Conservation (phyloP, 345 rosid genomes). For the Camelina neglecta region DNA sequence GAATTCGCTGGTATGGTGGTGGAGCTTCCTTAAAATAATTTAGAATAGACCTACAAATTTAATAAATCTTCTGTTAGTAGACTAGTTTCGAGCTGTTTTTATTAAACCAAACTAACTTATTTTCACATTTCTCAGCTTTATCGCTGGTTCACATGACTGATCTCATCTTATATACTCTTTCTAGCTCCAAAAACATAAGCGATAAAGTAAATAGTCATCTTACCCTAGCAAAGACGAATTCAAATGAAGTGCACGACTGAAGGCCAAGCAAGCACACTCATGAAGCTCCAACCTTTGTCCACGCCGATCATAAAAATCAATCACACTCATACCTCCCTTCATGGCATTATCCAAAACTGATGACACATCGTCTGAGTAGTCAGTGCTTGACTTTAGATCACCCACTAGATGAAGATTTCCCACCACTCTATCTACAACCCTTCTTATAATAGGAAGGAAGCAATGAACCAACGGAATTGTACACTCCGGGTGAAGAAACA, state of each 20-base stretch:
- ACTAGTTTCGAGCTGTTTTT: not conserved
- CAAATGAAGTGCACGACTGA: conserved; percentile 80
- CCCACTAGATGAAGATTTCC: conserved; percentile 55
- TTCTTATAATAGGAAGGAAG: conserved; percentile 59
- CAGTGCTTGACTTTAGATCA: conserved; percentile 55
- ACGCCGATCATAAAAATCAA: conserved; percentile 57
- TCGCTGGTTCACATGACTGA: conserved; percentile 4
- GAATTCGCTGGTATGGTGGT: conserved; percentile 74
- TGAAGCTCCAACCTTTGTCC: conserved; percentile 78
- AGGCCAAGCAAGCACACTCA: conserved; percentile 86
- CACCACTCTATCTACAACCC: conserved; percentile 66
- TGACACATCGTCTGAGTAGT: conserved; percentile 39
- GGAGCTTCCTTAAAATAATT: conserved; percentile 77
- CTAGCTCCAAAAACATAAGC: not conserved
- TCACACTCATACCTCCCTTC: conserved; percentile 53
- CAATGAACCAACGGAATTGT: conserved; percentile 74
- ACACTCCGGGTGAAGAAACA: conserved; percentile 66
- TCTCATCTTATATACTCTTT: not conserved
- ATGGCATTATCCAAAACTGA: conserved; percentile 41
- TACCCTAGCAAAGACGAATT: conserved; percentile 72
- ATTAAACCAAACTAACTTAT: not conserved
- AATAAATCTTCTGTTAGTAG: conserved; percentile 4
- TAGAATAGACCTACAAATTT: conserved; percentile 65
- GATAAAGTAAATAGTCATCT: conserved; percentile 11
- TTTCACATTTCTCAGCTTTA: not conserved